These are phyloP conservation scores for Lactarius pseudohatsudake DNA, from an alignment of 768 basidiomycete species.

Conservation along the genomic window DNA sequence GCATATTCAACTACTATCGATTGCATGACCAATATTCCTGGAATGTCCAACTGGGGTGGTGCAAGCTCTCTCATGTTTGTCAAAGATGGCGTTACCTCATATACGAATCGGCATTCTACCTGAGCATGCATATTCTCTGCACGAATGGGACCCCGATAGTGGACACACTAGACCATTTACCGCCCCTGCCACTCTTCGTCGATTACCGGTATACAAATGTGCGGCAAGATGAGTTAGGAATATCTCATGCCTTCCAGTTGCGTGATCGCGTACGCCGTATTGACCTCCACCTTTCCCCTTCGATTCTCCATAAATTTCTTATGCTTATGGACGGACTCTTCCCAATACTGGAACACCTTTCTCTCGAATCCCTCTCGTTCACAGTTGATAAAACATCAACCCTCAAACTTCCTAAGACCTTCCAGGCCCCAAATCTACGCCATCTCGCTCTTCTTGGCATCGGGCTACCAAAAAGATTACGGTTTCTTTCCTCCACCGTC, in stretches of 20 bases:
- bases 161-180: not conserved
- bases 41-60: not conserved
- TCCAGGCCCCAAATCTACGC: conserved; percentile 1
- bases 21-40: not conserved
- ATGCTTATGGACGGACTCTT: not conserved
- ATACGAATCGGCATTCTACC: not conserved
- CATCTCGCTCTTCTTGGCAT: not conserved
- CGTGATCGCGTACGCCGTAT: not conserved
- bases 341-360: not conserved
- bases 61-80: not conserved
- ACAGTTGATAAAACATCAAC: not conserved
- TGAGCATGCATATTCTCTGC: not conserved
- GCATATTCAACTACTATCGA: not conserved
- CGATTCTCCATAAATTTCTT: not conserved
- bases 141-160: not conserved
- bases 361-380: not conserved
- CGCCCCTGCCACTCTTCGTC: too few relatives aligned
- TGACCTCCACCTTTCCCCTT: not conserved
- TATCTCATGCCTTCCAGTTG: not conserved
- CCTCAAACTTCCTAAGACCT: not conserved
- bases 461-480: not conserved
- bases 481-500: not conserved
- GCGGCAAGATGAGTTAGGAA: not conserved
- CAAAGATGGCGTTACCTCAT: conserved; percentile 1
- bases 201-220: too few relatives aligned